Percentiles rank a stretch among this genome's conserved stretches.
These are phyloP conservation scores for Pleurotus djamor DNA, from an alignment of 768 basidiomycete genomes.

Conservation along the genomic window DNA sequence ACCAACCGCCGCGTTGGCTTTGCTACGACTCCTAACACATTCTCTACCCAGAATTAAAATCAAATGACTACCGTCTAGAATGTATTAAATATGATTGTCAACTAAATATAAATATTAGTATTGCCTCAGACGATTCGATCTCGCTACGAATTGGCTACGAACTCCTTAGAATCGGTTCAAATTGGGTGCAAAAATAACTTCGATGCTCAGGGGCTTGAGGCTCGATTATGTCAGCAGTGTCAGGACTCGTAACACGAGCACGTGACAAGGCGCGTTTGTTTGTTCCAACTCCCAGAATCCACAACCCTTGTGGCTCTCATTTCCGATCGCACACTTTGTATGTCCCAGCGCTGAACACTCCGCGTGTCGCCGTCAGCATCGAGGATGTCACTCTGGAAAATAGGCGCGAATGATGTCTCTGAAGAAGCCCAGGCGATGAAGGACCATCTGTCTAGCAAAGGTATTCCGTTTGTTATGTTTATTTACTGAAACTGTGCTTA, in stretches of 20 bases:
- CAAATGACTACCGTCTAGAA: not conserved
- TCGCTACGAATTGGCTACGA: too few species aligned
- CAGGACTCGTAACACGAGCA: not conserved
- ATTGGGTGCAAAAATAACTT: too few species aligned
- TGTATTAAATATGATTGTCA: too few species aligned
- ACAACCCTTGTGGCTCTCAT: too few species aligned
- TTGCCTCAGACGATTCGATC: too few species aligned
- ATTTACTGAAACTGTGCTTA: slow-evolving; percentile 6
- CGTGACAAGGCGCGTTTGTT: not conserved
- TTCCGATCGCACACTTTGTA: too few species aligned
- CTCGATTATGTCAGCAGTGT: too few species aligned
- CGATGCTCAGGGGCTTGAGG: too few species aligned
- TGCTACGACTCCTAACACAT: slow-evolving; percentile 50
- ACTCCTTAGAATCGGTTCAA: too few species aligned
- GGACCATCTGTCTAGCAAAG: slow-evolving; percentile 50
- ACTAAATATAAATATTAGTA: too few species aligned
- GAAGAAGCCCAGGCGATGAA: slow-evolving; percentile 43
- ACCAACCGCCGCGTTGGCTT: slow-evolving; percentile 53
- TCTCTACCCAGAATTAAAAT: slow-evolving; percentile 37
- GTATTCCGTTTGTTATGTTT: slow-evolving; percentile 18
- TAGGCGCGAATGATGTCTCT: slow-evolving; percentile 44
- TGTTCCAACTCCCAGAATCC: not conserved
- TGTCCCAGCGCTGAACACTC: too few species aligned
- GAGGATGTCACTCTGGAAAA: slow-evolving; percentile 45
- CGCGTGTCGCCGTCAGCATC: slow-evolving; percentile 9